These are phyloP conservation scores for Oryza glaberrima DNA, from an alignment of 176 grass and related monocot genomes.

Conservation along the genomic window DNA sequence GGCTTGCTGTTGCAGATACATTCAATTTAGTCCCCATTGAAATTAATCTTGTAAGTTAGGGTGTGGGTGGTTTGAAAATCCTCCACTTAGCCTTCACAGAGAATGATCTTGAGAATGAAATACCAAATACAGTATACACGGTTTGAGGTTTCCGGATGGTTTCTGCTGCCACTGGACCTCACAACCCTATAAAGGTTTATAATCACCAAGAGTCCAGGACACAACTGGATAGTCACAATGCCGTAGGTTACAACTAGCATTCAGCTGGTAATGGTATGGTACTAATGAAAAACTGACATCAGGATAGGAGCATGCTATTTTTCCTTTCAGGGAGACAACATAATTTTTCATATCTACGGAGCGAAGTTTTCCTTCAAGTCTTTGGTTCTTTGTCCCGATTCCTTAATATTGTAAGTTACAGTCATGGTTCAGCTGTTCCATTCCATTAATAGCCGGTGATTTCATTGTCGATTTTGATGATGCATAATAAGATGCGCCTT, in stretches of 20 bases:
- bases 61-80: neutral
- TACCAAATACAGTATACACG: neutral
- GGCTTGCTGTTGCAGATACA: neutral
- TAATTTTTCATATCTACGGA: neutral
- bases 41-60: neutral
- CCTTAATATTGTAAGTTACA: constrained; percentile 4
- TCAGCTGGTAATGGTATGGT: neutral
- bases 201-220: neutral
- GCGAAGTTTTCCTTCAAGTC: neutral
- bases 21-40: neutral
- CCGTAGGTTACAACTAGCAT: neutral
- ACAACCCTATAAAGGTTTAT: neutral
- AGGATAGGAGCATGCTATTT: neutral
- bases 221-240: neutral
- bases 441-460: neutral
- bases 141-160: neutral
- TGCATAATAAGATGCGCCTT: constrained; percentile 10
- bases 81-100: neutral
- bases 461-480: constrained; percentile 3
- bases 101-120: constrained; percentile 18
- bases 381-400: neutral
- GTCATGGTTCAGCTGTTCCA: neutral
- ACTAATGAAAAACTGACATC: neutral
- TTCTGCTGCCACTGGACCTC: neutral
- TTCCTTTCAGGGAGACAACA: neutral